Conservation (phyloP, 331 rosid genomes). For the Quercus tomentella region DNA sequence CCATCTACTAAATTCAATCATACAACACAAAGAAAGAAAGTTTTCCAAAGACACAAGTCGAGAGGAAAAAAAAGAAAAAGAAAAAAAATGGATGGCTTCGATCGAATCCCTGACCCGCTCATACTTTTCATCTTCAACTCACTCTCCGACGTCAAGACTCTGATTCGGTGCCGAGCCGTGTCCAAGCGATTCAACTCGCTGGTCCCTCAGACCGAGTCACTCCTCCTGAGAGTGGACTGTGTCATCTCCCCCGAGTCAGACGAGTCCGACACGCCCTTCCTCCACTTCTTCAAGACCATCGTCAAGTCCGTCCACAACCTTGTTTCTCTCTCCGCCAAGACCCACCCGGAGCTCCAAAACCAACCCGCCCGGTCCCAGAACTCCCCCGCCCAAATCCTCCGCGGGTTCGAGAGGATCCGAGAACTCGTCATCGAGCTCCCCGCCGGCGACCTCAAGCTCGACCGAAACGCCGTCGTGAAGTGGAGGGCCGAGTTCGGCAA, state of each 20-base stretch:
- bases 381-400: conserved; percentile 36
- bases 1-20: no score
- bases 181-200: conserved; percentile 44
- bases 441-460: conserved; percentile 18
- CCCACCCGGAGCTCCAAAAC: neutral
- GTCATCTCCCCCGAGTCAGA: conserved; percentile 31
- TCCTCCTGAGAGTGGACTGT: conserved; percentile 40
- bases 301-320: conserved; percentile 35
- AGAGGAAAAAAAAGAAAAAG: no score
- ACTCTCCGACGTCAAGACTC: conserved; percentile 41
- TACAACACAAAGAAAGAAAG: no score
- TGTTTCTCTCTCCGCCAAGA: conserved; percentile 20
- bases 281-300: conserved; percentile 16
- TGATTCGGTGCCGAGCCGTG: conserved; percentile 39
- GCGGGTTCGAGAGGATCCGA: conserved; percentile 30
- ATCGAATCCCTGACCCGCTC: conserved; percentile 39
- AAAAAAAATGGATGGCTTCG: conserved; percentile 26
- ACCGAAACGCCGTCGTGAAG: conserved; percentile 25
- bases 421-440: conserved; percentile 40
- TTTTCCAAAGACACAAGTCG: no score
- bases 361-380: conserved; percentile 9
- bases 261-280: conserved; percentile 9
- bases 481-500: conserved; percentile 49
- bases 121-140: conserved; percentile 44
- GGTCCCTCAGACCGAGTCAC: conserved; percentile 40